Percentiles rank a stretch among this genome's conserved stretches.
phyloP scores from a whole-genome alignment of 176 grass and related monocot species.

The Carex kokanica region DNA sequence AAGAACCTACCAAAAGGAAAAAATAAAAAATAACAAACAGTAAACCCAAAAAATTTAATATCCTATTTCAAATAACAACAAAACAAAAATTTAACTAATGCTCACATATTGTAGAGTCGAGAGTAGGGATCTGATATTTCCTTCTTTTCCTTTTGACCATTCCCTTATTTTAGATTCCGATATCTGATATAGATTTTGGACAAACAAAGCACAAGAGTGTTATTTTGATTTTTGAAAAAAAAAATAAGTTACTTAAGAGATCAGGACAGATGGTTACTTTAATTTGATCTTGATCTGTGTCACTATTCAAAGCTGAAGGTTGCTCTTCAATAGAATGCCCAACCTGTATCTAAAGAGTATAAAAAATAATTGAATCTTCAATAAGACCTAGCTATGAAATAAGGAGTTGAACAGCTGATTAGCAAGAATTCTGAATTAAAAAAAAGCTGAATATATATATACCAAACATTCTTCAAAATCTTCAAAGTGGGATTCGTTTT shows the following conservation, averaged over 20 bases:
- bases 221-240: constrained; percentile 15
- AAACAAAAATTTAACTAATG: constrained; percentile 33
- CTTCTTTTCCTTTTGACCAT: constrained; percentile 96
- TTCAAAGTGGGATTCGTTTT: constrained; percentile 47
- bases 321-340: constrained; percentile 56
- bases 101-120: constrained; percentile 94
- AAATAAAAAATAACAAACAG: constrained; percentile 17
- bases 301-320: constrained; percentile 23
- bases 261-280: constrained; percentile 40
- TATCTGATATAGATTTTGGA: constrained; percentile 43
- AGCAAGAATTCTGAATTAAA: not conserved
- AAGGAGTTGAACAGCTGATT: not conserved
- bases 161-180: constrained; percentile 69
- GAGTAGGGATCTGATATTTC: constrained; percentile 94
- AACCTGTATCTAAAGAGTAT: constrained; percentile 44
- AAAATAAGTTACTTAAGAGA: not conserved
- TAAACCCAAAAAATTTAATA: constrained; percentile 22
- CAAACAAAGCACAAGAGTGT: constrained; percentile 1
- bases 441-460: constrained; percentile 28
- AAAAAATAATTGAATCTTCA: constrained; percentile 13
- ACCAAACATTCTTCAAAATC: constrained; percentile 90
- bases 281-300: constrained; percentile 55
- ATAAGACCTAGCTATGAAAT: constrained; percentile 5
- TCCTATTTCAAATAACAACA: constrained; percentile 14
- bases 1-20: constrained; percentile 46